phyloP scores from a whole-genome alignment of 2,329 filamentous ascomycete species.

The Arachnomyces sp. region DNA sequence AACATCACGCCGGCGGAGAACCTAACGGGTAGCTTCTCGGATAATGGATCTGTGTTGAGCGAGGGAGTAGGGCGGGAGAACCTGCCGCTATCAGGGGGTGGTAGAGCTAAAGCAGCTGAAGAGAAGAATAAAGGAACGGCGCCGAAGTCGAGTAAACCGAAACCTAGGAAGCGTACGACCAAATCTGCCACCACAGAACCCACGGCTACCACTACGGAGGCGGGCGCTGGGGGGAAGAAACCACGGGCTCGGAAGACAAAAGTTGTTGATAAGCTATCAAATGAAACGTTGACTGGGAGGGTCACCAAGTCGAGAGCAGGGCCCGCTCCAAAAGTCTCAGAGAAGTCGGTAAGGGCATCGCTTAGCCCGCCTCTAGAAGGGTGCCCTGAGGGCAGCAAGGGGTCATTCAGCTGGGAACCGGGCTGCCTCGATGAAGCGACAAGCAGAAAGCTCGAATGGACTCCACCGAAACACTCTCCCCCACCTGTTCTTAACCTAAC shows the following conservation, averaged over 20 bases:
- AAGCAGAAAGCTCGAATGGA: slow-evolving; percentile 57
- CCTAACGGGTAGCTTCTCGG: neutral
- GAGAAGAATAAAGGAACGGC: slow-evolving; percentile 1
- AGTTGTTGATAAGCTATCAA: slow-evolving; percentile 20
- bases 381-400: neutral
- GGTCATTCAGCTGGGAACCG: slow-evolving; percentile 6
- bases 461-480: slow-evolving; percentile 47
- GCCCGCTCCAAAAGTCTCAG: slow-evolving; percentile 8
- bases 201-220: slow-evolving; percentile 13
- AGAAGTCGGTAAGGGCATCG: slow-evolving; percentile 10
- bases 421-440: slow-evolving; percentile 38
- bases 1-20: no score
- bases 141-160: slow-evolving; percentile 9
- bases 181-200: slow-evolving; percentile 8
- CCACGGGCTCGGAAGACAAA: slow-evolving; percentile 16
- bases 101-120: slow-evolving; percentile 4
- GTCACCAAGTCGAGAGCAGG: slow-evolving; percentile 25
- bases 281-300: slow-evolving; percentile 28
- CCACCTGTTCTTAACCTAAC: slow-evolving; percentile 17
- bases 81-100: neutral
- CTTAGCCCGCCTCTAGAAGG: slow-evolving; percentile 4
- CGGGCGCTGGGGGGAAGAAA: slow-evolving; percentile 18
- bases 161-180: slow-evolving; percentile 11
- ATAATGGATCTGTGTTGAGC: neutral
- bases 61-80: neutral